Base-by-base conservation (phyloP, 257 asterid genomes). In the Rehmannia glutinosa region DNA sequence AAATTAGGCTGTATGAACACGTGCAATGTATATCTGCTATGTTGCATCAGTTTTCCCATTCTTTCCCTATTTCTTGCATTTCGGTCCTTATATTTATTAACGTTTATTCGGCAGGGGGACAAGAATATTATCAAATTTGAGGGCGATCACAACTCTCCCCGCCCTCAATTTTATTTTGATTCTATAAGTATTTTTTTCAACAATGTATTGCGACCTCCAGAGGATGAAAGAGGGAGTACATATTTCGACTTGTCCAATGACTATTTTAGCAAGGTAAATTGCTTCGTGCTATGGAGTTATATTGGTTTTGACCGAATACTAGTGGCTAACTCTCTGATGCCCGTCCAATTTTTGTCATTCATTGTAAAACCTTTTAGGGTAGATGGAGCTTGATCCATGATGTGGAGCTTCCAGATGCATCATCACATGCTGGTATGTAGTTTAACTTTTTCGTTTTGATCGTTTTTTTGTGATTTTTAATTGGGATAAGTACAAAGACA, bases 121-220 rank as follows among this genome's bases (percentile, higher is more conserved):
- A 90, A 90, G 83, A 90, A 90, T 76, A 85, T 90, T 38, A 90
- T 90, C 70, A 90, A 82, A 77, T 90, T 90, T 45, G 97, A 90
- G 72, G 97, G 97, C 19, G 97, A 90, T 55, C 97, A 90, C 83
- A 90, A 90, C 77, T 90, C 97, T 69, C 88, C 87, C 1, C 95
- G 97, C 10, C 97, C 97, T 57, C 91, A 90, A 49, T 90, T 90
- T 69, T 90, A 90, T 79, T 90, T 90, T n/a, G 97, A 90, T 71
- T 90, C 97, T 2, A 85, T 90, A 54, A 83, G 95, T 72, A 87
- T 87, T 47, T 90, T 90, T 56, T 90, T 90, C 87, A 90, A 90
- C 80, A 90, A 87, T 59, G 93, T 90, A 39, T 75, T 90, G 71
- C 95, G 81, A 75, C 97, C 97, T 65, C 97, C 97, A 1, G 72